These are phyloP conservation scores for Backusella macrospora DNA, from an alignment of 192 early-diverging fungal genomes.

Conservation along the genomic window DNA sequence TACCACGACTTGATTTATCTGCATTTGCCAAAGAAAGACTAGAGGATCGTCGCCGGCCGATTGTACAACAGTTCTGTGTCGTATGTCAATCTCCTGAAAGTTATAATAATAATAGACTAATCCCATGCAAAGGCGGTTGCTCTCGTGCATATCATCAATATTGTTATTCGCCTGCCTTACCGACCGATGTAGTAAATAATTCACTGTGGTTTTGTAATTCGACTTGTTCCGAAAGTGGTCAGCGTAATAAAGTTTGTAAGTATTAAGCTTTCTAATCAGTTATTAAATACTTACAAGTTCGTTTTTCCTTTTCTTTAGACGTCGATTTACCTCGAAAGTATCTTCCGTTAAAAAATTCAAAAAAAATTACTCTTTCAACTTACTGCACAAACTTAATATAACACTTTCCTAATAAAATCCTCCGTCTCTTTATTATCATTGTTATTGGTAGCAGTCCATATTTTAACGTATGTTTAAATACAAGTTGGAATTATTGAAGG, in stretches of 20 bases:
- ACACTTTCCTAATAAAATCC: background rate
- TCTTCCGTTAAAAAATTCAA: constrained; percentile 25
- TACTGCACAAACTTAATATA: constrained; percentile 5
- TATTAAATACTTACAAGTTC: too few species aligned
- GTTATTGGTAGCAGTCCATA: background rate
- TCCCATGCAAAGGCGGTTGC: constrained; percentile 25
- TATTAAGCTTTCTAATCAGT: background rate
- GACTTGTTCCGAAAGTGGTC: constrained; percentile 13
- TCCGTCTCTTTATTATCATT: background rate
- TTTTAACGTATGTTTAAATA: constrained; percentile 3
- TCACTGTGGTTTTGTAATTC: constrained; percentile 25
- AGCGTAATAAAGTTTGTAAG: constrained; percentile 25
- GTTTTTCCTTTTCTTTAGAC: background rate
- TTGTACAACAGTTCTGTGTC: constrained; percentile 31
- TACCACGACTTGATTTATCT: constrained; percentile 31
- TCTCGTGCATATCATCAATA: constrained; percentile 29
- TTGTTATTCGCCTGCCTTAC: background rate
- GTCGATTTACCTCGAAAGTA: constrained; percentile 36
- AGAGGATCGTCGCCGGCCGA: constrained; percentile 20
- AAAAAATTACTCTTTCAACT: constrained; percentile 10
- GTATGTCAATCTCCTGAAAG: constrained; percentile 19
- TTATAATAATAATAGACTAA: background rate
- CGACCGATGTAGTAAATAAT: background rate
- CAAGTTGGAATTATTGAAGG: background rate
- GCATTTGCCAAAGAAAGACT: constrained; percentile 23